phyloP scores from a whole-genome alignment of 1,139 yeast species.

The Lodderomyces margitis region DNA sequence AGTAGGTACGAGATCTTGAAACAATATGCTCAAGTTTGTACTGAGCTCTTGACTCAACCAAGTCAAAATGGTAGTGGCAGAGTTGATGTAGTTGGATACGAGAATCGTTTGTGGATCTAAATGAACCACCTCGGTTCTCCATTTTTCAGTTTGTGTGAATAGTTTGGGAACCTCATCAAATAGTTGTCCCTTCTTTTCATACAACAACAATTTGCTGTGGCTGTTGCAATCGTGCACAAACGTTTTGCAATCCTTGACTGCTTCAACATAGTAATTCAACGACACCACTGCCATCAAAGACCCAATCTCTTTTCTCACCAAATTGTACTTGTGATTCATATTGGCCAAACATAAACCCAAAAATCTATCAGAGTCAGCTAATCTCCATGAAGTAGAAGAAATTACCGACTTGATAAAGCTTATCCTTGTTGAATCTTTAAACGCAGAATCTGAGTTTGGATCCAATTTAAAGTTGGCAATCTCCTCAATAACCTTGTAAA shows the following conservation, averaged over 20 bases:
- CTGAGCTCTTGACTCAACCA: conserved; percentile 44
- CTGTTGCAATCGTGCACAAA: conserved; percentile 41
- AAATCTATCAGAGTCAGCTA: conserved; percentile 48
- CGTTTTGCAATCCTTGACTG: conserved; percentile 40
- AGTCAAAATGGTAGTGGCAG: conserved; percentile 44
- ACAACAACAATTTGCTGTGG: conserved; percentile 22
- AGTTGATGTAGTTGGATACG: conserved; percentile 45
- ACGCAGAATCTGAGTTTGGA: conserved; percentile 58
- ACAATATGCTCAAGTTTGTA: conserved; percentile 39
- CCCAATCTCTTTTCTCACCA: conserved; percentile 73
- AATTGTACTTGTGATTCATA: conserved; percentile 64
- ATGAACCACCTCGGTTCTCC: conserved; percentile 36
- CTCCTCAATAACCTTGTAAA: conserved; percentile 49
- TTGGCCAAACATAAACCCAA: conserved; percentile 51
- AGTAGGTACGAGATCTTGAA: conserved; percentile 35
- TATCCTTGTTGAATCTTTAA: conserved; percentile 65
- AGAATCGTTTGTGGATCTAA: conserved; percentile 46
- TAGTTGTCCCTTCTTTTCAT: conserved; percentile 14
- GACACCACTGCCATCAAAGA: conserved; percentile 58
- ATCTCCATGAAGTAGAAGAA: conserved; percentile 58
- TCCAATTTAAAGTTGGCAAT: conserved; percentile 52
- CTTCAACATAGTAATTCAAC: conserved; percentile 51
- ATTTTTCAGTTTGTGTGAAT: conserved; percentile 45
- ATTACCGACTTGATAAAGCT: conserved; percentile 55
- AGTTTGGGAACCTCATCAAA: conserved; percentile 26